Base-by-base conservation (phyloP, 441 rosid species). In the Aquilaria agallochum region DNA sequence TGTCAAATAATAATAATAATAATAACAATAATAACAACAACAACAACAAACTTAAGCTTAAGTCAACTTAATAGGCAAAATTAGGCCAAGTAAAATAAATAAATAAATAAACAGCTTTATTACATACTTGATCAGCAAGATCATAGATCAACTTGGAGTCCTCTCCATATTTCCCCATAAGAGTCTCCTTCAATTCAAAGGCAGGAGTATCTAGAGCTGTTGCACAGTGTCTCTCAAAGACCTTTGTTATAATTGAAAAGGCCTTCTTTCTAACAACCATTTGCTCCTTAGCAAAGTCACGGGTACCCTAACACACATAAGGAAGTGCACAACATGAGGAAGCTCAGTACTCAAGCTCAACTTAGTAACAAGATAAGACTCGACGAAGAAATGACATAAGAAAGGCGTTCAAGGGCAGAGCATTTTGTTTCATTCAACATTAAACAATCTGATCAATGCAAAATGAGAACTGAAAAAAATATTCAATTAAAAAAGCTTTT, bases 121-220 rank as follows among this genome's bases (percentile, higher is more conserved):
- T 49, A 63, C 59, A 65, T 72, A 94, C 99, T 96, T 95, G 97
- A 67, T 95, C 99, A 53, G 96, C 99, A 55, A 95, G 90, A 83
- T 95, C 96, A 55, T 88, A 89, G 61, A 95, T 77, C 80, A 95
- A 77, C 73, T 95, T 95, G 2, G 99, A 87, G 66, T 95, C 99
- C 77, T 95, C 99, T 63, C 99, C 97, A 12, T 89, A 95, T 69
- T 95, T 92, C 30, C 97, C 99, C 80, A 76, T 89, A 52, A 95
- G 82, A 32, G 99, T 95, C 84, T 95, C 97, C 76, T 90, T 83
- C 87, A 95, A 62, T 73, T 95, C 99, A 67, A 95, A 95, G 68
- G 80, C 97, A 72, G 99, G 99, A 61, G 99, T 95, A 64, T 95
- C 99, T 42, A 95, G 85, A 32, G 92, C 87, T 15, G 88, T 88